phyloP scores from a whole-genome alignment of 495 filamentous ascomycete species.

The Neurospora tetrasperma region DNA sequence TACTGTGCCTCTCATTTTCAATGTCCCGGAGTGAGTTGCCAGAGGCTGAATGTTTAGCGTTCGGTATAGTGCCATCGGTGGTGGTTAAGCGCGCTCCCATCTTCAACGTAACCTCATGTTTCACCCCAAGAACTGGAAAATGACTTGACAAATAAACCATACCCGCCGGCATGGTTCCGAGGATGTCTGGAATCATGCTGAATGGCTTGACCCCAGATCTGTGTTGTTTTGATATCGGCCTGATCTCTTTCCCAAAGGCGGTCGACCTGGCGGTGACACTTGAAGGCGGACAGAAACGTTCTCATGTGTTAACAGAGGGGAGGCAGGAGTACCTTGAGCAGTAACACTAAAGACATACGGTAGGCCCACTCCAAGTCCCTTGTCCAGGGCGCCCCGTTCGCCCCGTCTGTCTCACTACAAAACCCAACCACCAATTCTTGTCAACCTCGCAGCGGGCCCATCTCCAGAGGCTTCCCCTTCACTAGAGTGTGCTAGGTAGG shows the following conservation, averaged over 20 bases:
- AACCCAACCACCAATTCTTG: conserved; percentile 16
- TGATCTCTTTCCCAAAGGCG: neutral
- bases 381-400: neutral
- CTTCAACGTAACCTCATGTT: neutral
- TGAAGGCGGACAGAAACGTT: neutral
- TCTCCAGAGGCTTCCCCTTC: neutral
- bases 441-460: neutral
- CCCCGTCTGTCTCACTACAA: conserved; percentile 4
- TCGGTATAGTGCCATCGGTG: neutral
- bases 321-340: neutral
- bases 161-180: neutral
- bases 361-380: neutral
- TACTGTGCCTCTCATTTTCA: neutral
- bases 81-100: neutral
- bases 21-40: neutral
- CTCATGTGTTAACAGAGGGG: neutral
- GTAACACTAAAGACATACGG: neutral
- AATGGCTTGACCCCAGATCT: neutral
- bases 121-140: neutral
- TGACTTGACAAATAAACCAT: neutral
- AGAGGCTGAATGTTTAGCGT: neutral
- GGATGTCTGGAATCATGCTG: neutral
- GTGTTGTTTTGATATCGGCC: neutral
- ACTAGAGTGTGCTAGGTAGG: neutral
- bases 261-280: neutral